Evolutionary conservation across 2,329 filamentous ascomycete genomes (phyloP).

Genomic region (Myriosclerotinia curreyana): DNA sequence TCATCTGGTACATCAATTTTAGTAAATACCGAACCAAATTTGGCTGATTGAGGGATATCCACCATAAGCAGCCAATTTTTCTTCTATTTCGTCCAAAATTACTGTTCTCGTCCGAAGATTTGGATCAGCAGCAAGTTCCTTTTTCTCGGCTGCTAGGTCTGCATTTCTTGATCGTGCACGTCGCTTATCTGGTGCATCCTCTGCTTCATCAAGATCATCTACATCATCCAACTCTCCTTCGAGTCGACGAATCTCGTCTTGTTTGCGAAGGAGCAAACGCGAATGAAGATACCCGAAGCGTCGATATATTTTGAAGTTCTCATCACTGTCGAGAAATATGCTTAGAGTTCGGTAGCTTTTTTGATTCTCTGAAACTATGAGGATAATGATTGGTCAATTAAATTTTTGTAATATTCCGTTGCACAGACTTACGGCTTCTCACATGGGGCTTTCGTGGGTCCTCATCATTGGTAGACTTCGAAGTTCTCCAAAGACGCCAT

Average conservation of each 20-base stretch:
- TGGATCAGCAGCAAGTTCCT: background rate
- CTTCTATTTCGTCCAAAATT: conserved; percentile 26
- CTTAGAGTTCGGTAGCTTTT: conserved; percentile 43
- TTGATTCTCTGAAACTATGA: conserved; percentile 26
- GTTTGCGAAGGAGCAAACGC: conserved; percentile 38
- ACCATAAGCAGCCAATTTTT: conserved; percentile 24
- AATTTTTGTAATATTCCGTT: background rate
- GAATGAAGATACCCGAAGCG: conserved; percentile 44
- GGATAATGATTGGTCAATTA: background rate
- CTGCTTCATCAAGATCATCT: conserved; percentile 24
- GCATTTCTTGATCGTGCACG: conserved; percentile 20
- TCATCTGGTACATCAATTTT: background rate
- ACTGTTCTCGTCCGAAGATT: conserved; percentile 12
- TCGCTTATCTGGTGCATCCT: conserved; percentile 1
- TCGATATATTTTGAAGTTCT: conserved; percentile 44
- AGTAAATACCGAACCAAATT: background rate
- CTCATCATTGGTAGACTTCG: background rate
- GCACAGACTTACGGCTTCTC: conserved; percentile 10
- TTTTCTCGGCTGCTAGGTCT: conserved; percentile 14
- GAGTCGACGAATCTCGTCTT: conserved; percentile 29
- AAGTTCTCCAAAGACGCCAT: background rate
- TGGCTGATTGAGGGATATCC: background rate
- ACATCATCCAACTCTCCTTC: conserved; percentile 30
- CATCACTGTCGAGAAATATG: conserved; percentile 44
- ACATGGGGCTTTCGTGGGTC: conserved; percentile 1